These are phyloP conservation scores for Wickerhamiella occidentalis DNA, from an alignment of 805 yeast genomes.

Conservation along the genomic window DNA sequence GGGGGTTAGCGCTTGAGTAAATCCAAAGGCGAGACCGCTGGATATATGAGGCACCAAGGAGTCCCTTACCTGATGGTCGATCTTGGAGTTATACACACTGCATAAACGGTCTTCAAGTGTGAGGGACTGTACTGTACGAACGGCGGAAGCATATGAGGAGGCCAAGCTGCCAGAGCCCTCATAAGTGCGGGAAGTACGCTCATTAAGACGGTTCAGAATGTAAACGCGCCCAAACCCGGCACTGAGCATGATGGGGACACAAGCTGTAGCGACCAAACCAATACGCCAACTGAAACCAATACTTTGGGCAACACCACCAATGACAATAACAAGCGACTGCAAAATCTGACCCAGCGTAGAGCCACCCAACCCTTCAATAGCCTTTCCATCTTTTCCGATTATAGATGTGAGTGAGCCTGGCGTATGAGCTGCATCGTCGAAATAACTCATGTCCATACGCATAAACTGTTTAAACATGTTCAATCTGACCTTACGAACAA, in stretches of 20 bases:
- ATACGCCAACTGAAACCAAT: constrained; percentile 32
- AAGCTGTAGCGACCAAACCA: constrained; percentile 31
- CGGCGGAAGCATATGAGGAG: constrained; percentile 30
- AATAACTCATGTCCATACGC: constrained; percentile 30
- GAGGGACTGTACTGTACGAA: constrained; percentile 33
- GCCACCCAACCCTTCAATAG: constrained; percentile 33
- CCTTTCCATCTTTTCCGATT: constrained; percentile 32
- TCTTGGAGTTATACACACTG: constrained; percentile 24
- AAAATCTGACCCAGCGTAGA: constrained; percentile 32
- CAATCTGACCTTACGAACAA: constrained; percentile 28
- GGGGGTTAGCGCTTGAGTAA: constrained; percentile 31
- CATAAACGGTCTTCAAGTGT: constrained; percentile 33
- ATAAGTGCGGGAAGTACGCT: constrained; percentile 30
- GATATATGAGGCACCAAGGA: constrained; percentile 23
- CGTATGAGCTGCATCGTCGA: constrained; percentile 28
- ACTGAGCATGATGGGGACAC: constrained; percentile 30
- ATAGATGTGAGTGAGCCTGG: constrained; percentile 31
- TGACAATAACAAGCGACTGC: constrained; percentile 28
- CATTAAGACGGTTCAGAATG: constrained; percentile 27
- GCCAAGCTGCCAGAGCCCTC: constrained; percentile 33
- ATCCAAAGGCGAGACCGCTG: constrained; percentile 30
- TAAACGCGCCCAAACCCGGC: constrained; percentile 31
- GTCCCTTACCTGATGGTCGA: constrained; percentile 24
- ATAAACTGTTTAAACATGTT: constrained; percentile 27
- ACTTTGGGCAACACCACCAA: constrained; percentile 32